phyloP scores from a whole-genome alignment of 371 early-diverging fungal genomes.

The Lichtheimia corymbifera region DNA sequence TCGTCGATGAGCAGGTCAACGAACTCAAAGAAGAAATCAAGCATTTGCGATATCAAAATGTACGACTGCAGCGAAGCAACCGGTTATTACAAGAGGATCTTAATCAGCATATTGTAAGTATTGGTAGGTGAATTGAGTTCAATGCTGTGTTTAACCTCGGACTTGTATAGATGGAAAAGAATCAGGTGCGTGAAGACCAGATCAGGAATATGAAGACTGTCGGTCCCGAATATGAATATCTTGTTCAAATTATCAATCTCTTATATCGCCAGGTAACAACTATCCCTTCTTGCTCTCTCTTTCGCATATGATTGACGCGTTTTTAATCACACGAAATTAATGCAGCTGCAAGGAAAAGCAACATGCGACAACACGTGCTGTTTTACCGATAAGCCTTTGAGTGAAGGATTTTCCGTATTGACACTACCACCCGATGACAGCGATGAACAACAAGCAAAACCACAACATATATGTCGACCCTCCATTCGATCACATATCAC shows the following conservation, averaged over 20 bases:
- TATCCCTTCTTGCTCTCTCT: background rate
- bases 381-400: conserved; percentile 35
- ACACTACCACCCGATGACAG: conserved; percentile 30
- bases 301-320: no score
- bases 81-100: conserved; percentile 40
- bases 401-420: conserved; percentile 23
- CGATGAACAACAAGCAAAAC: conserved; percentile 24
- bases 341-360: conserved; percentile 34
- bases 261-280: conserved; percentile 41
- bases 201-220: conserved; percentile 39
- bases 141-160: background rate
- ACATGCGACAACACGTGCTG: conserved; percentile 43
- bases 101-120: conserved; percentile 21
- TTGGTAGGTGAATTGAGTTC: background rate
- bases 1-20: conserved; percentile 40
- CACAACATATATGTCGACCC: conserved; percentile 46
- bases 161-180: conserved; percentile 29
- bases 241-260: conserved; percentile 51
- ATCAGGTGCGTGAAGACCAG: conserved; percentile 35
- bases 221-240: conserved; percentile 55
- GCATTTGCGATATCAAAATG: conserved; percentile 35
- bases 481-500: conserved; percentile 34
- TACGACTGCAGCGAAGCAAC: conserved; percentile 45
- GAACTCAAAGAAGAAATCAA: conserved; percentile 42
- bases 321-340: background rate